Percentiles rank a stretch among this genome's conserved stretches.
phyloP scores from a whole-genome alignment of 768 basidiomycete genomes.

The Leucogyrophana mollusca region DNA sequence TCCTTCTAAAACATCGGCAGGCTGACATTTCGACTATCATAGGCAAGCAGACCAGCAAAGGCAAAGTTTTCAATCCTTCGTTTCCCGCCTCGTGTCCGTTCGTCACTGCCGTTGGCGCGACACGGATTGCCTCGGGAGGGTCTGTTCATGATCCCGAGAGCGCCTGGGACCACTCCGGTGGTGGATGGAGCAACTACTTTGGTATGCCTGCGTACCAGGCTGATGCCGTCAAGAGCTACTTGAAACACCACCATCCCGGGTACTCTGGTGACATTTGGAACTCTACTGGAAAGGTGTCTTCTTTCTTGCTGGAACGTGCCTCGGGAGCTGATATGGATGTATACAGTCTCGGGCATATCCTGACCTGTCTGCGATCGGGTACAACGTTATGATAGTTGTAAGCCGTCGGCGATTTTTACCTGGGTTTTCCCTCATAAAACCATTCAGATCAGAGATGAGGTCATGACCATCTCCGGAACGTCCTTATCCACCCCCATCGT shows the following conservation, averaged over 20 bases:
- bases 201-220: conserved; percentile 11
- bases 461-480: conserved; percentile 46
- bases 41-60: conserved; percentile 40
- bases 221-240: conserved; percentile 8
- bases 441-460: conserved; percentile 35
- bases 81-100: conserved; percentile 56
- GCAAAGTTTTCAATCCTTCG: conserved; percentile 54
- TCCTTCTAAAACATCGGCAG: background rate
- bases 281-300: background rate
- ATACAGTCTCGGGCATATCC: conserved; percentile 56
- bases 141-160: conserved; percentile 18
- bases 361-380: conserved; percentile 57
- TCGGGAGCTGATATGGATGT: conserved; percentile 44
- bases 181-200: conserved; percentile 11
- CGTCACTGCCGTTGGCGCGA: conserved; percentile 70
- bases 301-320: conserved; percentile 22
- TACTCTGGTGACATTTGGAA: conserved; percentile 1
- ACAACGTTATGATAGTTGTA: conserved; percentile 27
- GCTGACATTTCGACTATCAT: background rate
- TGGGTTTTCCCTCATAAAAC: conserved; percentile 10
- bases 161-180: conserved; percentile 16
- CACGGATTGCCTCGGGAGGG: conserved; percentile 33
- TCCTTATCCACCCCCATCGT: conserved; percentile 60
- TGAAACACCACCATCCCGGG: background rate
- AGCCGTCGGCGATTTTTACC: conserved; percentile 16